Conservation (phyloP, 208 protist genomes). For the Lotmaria passim region DNA sequence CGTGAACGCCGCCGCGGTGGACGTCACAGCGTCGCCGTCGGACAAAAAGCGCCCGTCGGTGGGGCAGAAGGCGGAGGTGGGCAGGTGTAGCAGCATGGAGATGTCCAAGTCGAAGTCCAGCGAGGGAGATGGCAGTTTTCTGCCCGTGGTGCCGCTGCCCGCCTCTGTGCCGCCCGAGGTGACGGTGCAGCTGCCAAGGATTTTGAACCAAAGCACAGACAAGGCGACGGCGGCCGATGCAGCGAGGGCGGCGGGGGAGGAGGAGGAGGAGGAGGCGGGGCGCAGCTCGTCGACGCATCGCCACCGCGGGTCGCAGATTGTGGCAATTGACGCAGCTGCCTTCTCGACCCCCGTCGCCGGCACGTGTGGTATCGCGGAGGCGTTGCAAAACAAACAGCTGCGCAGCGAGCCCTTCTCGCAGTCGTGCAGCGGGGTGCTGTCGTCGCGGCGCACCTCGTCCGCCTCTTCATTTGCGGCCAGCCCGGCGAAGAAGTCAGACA, state of each 20-base stretch:
- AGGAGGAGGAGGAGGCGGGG: neutral
- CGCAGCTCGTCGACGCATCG: neutral
- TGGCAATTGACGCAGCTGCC: neutral
- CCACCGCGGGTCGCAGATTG: neutral
- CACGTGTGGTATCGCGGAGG: neutral
- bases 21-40: neutral
- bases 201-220: slow-evolving; percentile 5
- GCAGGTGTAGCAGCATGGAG: slow-evolving; percentile 7
- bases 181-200: slow-evolving; percentile 32
- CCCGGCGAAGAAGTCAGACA: slow-evolving; percentile 10
- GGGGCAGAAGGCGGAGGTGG: neutral
- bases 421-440: slow-evolving; percentile 13
- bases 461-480: slow-evolving; percentile 6
- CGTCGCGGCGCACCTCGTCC: slow-evolving; percentile 10
- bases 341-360: neutral
- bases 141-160: neutral
- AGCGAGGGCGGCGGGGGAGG: neutral
- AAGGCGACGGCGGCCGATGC: neutral
- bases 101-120: slow-evolving; percentile 1
- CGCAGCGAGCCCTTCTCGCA: slow-evolving; percentile 10
- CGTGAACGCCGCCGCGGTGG: neutral
- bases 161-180: neutral
- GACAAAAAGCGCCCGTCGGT: neutral
- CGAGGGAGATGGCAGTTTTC: neutral
- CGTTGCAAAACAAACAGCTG: neutral